phyloP scores from a whole-genome alignment of 1,284 basidiomycete genomes.

The Marasmius sp. region DNA sequence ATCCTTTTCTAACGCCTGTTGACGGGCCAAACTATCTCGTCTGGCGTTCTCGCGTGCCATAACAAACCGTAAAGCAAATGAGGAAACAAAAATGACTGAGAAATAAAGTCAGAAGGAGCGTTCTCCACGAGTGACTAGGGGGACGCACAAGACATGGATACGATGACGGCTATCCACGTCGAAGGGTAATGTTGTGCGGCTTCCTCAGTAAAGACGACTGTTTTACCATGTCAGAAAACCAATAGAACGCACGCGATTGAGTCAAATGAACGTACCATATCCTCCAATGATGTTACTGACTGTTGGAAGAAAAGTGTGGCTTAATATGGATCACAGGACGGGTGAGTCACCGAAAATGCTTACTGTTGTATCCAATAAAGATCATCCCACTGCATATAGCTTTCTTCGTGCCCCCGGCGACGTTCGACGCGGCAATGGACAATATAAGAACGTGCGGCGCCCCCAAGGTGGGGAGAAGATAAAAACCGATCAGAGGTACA shows the following conservation, averaged over 20 bases:
- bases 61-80: slow-evolving; percentile 5
- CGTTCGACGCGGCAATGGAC: slow-evolving; percentile 8
- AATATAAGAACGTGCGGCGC: slow-evolving; percentile 12
- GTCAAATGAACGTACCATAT: slow-evolving; percentile 3
- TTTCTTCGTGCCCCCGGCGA: slow-evolving; percentile 14
- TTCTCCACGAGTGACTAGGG: background rate
- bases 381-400: slow-evolving; percentile 10
- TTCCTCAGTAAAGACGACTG: slow-evolving; percentile 11
- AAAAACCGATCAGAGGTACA: slow-evolving; percentile 10
- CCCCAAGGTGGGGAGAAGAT: slow-evolving; percentile 11
- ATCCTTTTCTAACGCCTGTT: background rate
- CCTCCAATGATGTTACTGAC: slow-evolving; percentile 14
- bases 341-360: too few species aligned
- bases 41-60: slow-evolving; percentile 4
- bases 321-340: background rate
- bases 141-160: slow-evolving; percentile 9
- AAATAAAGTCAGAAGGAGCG: background rate
- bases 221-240: background rate
- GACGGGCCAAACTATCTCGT: background rate
- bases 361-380: slow-evolving; percentile 13
- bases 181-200: slow-evolving; percentile 7
- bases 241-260: background rate
- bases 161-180: slow-evolving; percentile 14
- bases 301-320: background rate
- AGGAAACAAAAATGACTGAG: slow-evolving; percentile 3